Conservation (phyloP, 164 flowering plant species). For the Vitis labrusca region DNA sequence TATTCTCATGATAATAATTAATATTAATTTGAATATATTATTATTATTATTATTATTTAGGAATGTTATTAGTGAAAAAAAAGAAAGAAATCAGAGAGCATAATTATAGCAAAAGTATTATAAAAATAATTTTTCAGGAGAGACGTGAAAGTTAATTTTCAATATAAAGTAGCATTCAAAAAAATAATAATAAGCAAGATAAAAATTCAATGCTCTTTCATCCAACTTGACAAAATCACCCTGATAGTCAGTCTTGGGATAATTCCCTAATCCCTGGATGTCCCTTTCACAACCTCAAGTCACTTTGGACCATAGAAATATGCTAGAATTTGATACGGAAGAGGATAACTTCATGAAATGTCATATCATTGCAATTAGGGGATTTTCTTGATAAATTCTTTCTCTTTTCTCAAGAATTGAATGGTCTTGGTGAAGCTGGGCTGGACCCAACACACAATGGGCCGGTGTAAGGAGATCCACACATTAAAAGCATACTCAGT, state of each 20-base stretch:
- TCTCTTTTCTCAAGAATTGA: background rate
- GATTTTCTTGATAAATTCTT: background rate
- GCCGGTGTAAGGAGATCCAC: background rate
- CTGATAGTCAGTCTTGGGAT: background rate
- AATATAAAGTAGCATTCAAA: background rate
- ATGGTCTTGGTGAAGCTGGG: background rate
- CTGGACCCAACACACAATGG: background rate
- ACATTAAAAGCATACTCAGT: background rate
- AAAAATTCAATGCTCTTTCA: no score
- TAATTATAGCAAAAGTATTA: background rate
- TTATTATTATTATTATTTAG: background rate
- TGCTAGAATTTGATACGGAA: background rate
- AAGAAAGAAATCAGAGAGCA: background rate
- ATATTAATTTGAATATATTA: background rate
- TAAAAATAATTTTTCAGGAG: background rate
- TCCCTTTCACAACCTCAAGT: background rate
- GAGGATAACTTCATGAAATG: background rate
- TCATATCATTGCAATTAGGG: background rate
- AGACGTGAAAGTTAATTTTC: background rate
- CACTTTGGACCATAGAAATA: background rate
- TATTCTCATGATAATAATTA: background rate
- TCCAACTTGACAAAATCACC: background rate
- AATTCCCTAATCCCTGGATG: background rate
- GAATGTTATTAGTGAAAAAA: background rate
- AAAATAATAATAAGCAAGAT: background rate